Conservation (phyloP, 345 rosid species). For the Cochlearia excelsa region DNA sequence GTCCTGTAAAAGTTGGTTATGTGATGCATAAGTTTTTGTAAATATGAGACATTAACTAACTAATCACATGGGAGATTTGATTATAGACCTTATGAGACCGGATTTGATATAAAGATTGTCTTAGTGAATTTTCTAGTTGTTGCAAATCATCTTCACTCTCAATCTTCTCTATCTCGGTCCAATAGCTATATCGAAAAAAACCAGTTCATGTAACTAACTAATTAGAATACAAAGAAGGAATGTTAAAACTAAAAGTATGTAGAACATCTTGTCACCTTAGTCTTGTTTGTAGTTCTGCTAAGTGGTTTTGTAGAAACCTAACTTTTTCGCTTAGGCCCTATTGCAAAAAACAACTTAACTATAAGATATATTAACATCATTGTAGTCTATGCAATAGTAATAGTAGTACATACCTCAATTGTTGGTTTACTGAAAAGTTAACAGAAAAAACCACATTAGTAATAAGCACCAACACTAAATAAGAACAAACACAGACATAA, state of each 20-base stretch:
- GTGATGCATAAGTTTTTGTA: slow-evolving; percentile 17
- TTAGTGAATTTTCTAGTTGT: slow-evolving; percentile 56
- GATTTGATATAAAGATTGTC: slow-evolving; percentile 49
- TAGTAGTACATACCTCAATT: slow-evolving; percentile 51
- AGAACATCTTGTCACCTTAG: slow-evolving; percentile 44
- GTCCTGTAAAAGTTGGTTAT: slow-evolving; percentile 11
- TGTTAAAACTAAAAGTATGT: slow-evolving; percentile 10
- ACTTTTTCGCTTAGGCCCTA: slow-evolving; percentile 49
- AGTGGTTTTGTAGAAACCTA: slow-evolving; percentile 45
- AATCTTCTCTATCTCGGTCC: slow-evolving; percentile 54
- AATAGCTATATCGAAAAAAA: slow-evolving; percentile 42
- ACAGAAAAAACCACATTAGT: slow-evolving; percentile 28
- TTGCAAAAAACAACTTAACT: slow-evolving; percentile 11
- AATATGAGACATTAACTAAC: slow-evolving; percentile 9
- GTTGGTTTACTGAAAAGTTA: slow-evolving; percentile 54
- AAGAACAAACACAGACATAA: slow-evolving; percentile 11
- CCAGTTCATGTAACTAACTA: slow-evolving; percentile 10
- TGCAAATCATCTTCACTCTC: slow-evolving; percentile 47
- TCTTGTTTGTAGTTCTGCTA: slow-evolving; percentile 51
- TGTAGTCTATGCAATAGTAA: not conserved
- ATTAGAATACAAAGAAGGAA: not conserved
- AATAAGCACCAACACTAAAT: slow-evolving; percentile 21
- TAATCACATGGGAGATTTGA: slow-evolving; percentile 4
- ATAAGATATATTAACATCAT: slow-evolving; percentile 23
- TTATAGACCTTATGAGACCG: slow-evolving; percentile 48